A percentile compares a stretch with the other conserved stretches of the same genome.
Conservation (phyloP, 1,139 yeast genomes). For the Lodderomyces orthopsilosis region DNA sequence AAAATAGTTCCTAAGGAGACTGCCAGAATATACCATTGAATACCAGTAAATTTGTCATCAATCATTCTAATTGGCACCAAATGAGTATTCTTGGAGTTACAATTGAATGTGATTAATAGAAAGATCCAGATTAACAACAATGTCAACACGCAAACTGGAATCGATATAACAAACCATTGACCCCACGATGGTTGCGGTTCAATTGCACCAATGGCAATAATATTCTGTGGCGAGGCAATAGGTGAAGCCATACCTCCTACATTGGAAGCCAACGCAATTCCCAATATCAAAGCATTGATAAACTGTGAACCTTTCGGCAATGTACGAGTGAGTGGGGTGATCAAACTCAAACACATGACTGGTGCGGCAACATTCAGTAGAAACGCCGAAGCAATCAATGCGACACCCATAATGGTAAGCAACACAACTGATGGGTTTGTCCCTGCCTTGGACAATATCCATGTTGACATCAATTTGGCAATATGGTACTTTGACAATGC, state of each 20-base stretch:
- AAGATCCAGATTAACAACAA: conserved; percentile 56
- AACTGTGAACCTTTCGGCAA: conserved; percentile 60
- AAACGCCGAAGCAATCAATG: conserved; percentile 74
- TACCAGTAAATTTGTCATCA: conserved; percentile 54
- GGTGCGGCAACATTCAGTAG: conserved; percentile 80
- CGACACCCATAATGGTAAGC: conserved; percentile 64
- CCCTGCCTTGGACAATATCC: conserved; percentile 63
- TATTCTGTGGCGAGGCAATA: conserved; percentile 75
- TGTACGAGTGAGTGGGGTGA: conserved; percentile 62
- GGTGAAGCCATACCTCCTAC: conserved; percentile 83
- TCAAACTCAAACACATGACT: conserved; percentile 65
- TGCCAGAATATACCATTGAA: conserved; percentile 63
- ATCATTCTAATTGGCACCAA: conserved; percentile 55
- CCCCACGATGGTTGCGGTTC: conserved; percentile 74
- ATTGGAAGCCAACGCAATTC: conserved; percentile 71
- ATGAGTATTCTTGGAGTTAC: conserved; percentile 39
- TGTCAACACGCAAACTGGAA: conserved; percentile 60
- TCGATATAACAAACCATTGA: conserved; percentile 67
- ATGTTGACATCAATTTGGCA: conserved; percentile 65
- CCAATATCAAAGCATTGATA: conserved; percentile 62
- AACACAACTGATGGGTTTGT: conserved; percentile 63
- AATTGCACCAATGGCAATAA: conserved; percentile 69
- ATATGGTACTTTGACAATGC: conserved; percentile 69
- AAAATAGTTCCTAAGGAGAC: conserved; percentile 56
- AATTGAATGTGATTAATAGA: conserved; percentile 56